Base-by-base conservation (phyloP, 805 yeast genomes). In the Brettanomyces sp. region DNA sequence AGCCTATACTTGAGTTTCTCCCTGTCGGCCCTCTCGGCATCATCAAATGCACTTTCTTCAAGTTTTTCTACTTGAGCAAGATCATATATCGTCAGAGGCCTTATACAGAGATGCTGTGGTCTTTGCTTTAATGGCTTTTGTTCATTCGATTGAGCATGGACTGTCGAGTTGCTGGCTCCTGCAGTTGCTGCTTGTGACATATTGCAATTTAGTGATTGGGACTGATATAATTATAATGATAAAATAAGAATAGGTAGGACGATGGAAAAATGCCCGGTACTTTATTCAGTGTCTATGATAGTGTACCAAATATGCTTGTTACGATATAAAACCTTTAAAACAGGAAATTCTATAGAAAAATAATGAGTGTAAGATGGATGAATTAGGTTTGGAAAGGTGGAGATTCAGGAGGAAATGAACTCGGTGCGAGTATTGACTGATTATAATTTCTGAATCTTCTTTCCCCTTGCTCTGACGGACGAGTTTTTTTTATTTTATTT, bases 61-160 rank as follows among this genome's bases (percentile, higher is more conserved):
- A 90, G 70, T 12, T 60, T 74, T 14, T 67, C 56, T 33, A 82
- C 80, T 56, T 78, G 79, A 32, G 76, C 79, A 13, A 80, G 58
- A 62, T 91, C 99, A 50, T 77, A 77, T n/a, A 79, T 58, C n/a
- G 78, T 76, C 52, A 89, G 69, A 5, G 97, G 96, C 55, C 96
- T 74, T 47, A 87, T 74, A 46, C 79, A 77, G 51, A 80, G 64
- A 54, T 80, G 84, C 33, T 74, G 66, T 3, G 88, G 88, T 45
- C 74, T 54, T 30, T 50, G 36, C 21, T 36, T 32, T 14, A 14
- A 5, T 30, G 32, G 37, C 42, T 12, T 23, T 14, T 14, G n/a
- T 23, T 41, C 14, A 6, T 32, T 14, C 5, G 37, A 9, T 41
- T 30, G 32, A 7, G 24, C 28, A 30, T 14, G 23, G 18, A 22